Evolutionary conservation across 768 basidiomycete species (phyloP).

Genomic region (Arthromyces matolae): DNA sequence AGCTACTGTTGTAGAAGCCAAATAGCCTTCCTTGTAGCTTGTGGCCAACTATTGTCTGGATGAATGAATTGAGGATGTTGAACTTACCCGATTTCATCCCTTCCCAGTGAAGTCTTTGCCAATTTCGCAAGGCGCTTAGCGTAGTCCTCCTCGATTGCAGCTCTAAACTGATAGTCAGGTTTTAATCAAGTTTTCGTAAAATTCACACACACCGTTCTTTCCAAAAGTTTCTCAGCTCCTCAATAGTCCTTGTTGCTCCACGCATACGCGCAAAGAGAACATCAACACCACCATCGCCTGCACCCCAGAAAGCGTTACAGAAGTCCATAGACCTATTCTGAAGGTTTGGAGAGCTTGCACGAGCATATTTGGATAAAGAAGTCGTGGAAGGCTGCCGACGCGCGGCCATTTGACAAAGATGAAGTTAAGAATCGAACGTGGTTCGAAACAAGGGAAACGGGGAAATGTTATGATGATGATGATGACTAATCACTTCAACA

Average conservation of each 20-base stretch:
- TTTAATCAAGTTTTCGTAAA: neutral
- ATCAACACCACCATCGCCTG: slow-evolving; percentile 82
- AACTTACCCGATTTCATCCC: slow-evolving; percentile 91
- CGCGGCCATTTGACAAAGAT: slow-evolving; percentile 71
- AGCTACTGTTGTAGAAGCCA: neutral
- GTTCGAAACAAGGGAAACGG: slow-evolving; percentile 6
- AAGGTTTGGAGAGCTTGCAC: slow-evolving; percentile 46
- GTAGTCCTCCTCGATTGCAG: slow-evolving; percentile 92
- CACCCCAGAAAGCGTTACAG: slow-evolving; percentile 97
- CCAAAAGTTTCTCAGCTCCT: slow-evolving; percentile 86
- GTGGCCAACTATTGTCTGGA: too few relatives aligned
- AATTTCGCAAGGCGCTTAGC: slow-evolving; percentile 80
- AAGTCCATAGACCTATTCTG: slow-evolving; percentile 70
- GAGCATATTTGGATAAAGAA: slow-evolving; percentile 68
- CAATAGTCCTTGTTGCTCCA: slow-evolving; percentile 79
- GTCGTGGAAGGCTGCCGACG: slow-evolving; percentile 80
- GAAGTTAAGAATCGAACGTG: slow-evolving; percentile 10
- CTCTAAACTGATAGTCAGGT: slow-evolving; percentile 41
- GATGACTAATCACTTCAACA: slow-evolving; percentile 10
- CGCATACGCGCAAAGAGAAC: slow-evolving; percentile 89
- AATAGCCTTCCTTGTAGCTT: neutral
- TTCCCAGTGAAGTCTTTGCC: slow-evolving; percentile 70
- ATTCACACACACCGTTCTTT: slow-evolving; percentile 75
- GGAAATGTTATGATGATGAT: neutral
- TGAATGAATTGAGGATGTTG: too few relatives aligned